Percentiles rank a stretch among this genome's conserved stretches.
Evolutionary conservation across 805 yeast genomes (phyloP).

Genomic region (Brettanomyces nanus): DNA sequence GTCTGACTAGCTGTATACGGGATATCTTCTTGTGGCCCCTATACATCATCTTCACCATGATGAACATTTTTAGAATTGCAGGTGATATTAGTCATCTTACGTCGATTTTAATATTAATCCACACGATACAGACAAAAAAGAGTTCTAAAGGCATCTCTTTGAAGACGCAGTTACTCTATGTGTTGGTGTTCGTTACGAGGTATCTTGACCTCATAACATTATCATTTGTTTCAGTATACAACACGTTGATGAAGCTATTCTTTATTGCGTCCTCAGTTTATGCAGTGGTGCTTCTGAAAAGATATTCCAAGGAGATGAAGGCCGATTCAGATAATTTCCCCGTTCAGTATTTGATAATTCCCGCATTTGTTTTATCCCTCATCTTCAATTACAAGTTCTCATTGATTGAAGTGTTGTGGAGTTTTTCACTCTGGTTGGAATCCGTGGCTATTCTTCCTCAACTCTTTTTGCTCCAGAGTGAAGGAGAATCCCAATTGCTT

Average conservation of each 20-base stretch:
- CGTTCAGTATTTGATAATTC: constrained; percentile 59
- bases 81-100: constrained; percentile 79
- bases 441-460: constrained; percentile 90
- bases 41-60: constrained; percentile 17
- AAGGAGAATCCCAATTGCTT: constrained; percentile 80
- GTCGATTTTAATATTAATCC: constrained; percentile 67
- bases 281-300: constrained; percentile 62
- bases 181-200: constrained; percentile 62
- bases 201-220: constrained; percentile 52
- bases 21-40: no score
- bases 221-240: constrained; percentile 61
- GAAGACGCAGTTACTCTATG: constrained; percentile 80
- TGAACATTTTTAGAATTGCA: constrained; percentile 35
- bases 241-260: constrained; percentile 70
- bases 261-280: constrained; percentile 71
- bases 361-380: constrained; percentile 47
- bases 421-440: constrained; percentile 89
- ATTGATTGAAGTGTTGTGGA: constrained; percentile 65
- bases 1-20: no score
- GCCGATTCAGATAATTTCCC: constrained; percentile 66
- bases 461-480: constrained; percentile 77
- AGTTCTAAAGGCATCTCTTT: constrained; percentile 80
- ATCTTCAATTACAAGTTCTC: constrained; percentile 62
- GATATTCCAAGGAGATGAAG: constrained; percentile 52
- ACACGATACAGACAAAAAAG: constrained; percentile 52